Evolutionary conservation across 169 alveolate genomes (phyloP).

Genomic region (Besnoitia besnoiti): DNA sequence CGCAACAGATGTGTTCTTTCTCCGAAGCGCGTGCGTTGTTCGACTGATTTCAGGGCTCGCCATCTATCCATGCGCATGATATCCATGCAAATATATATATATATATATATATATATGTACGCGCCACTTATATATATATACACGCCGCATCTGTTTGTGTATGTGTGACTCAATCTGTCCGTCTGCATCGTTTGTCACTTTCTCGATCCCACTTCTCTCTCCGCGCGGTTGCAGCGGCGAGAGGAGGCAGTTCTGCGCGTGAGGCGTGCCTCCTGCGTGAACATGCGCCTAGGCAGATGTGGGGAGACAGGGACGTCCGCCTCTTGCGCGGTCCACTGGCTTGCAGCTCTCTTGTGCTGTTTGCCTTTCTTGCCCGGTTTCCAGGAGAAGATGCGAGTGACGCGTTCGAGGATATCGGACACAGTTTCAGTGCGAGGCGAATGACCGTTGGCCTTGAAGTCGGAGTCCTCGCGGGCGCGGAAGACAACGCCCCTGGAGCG

Average conservation of each 20-base stretch:
- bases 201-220: too few relatives aligned
- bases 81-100: not conserved
- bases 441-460: conserved; percentile 13
- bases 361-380: too few relatives aligned
- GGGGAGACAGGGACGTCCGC: too few relatives aligned
- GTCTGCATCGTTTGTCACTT: not conserved
- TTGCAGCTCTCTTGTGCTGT: too few relatives aligned
- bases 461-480: conserved; percentile 47
- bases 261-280: too few relatives aligned
- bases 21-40: too few relatives aligned
- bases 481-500: conserved; percentile 10
- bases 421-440: conserved; percentile 12
- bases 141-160: not conserved
- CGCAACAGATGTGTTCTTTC: too few relatives aligned
- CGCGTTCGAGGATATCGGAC: conserved; percentile 53
- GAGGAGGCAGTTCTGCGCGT: too few relatives aligned
- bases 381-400: conserved; percentile 40
- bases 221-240: too few relatives aligned
- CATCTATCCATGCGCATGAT: not conserved
- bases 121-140: not conserved
- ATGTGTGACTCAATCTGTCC: not conserved
- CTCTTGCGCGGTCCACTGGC: too few relatives aligned
- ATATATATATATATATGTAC: not conserved
- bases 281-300: too few relatives aligned
- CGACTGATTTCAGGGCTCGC: too few relatives aligned